These are phyloP conservation scores for Cryomyces antarcticus DNA, from an alignment of 495 filamentous ascomycete genomes.

Conservation along the genomic window DNA sequence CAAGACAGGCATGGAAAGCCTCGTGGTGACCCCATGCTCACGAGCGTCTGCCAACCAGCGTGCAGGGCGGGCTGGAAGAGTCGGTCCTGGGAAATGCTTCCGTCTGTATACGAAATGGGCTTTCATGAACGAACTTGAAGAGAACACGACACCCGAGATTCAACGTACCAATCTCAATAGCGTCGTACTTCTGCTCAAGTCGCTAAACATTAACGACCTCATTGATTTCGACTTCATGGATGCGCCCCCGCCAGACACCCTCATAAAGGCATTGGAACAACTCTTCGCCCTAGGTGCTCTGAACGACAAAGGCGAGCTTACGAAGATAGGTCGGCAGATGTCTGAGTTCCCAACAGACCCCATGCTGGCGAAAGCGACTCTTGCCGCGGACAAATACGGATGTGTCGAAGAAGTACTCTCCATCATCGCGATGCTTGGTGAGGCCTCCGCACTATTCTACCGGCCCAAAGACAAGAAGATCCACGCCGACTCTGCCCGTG, in stretches of 20 bases:
- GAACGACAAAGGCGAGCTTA: conserved; percentile 76
- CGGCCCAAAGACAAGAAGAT: conserved; percentile 95
- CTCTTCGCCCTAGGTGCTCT: conserved; percentile 82
- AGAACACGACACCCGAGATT: conserved; percentile 86
- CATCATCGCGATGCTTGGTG: conserved; percentile 84
- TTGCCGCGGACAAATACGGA: conserved; percentile 71
- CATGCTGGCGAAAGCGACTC: conserved; percentile 77
- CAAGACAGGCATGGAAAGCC: conserved; percentile 72
- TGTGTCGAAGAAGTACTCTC: conserved; percentile 93
- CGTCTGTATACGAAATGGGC: conserved; percentile 88
- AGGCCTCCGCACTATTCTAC: conserved; percentile 79
- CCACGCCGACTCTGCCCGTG: conserved; percentile 81
- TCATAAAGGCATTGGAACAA: conserved; percentile 79
- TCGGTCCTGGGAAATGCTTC: conserved; percentile 87
- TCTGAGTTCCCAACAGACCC: conserved; percentile 91
- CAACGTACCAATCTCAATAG: conserved; percentile 74
- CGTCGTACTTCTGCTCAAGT: conserved; percentile 72
- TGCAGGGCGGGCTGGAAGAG: conserved; percentile 78
- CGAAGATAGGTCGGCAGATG: conserved; percentile 86
- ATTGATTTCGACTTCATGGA: conserved; percentile 96
- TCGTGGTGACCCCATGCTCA: conserved; percentile 82
- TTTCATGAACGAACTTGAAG: conserved; percentile 85
- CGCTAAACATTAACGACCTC: conserved; percentile 82
- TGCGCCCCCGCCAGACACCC: conserved; percentile 71
- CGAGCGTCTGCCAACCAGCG: conserved; percentile 89